Conservation (phyloP, 2,329 filamentous ascomycete species). For the Trichoderma citrinoviride region DNA sequence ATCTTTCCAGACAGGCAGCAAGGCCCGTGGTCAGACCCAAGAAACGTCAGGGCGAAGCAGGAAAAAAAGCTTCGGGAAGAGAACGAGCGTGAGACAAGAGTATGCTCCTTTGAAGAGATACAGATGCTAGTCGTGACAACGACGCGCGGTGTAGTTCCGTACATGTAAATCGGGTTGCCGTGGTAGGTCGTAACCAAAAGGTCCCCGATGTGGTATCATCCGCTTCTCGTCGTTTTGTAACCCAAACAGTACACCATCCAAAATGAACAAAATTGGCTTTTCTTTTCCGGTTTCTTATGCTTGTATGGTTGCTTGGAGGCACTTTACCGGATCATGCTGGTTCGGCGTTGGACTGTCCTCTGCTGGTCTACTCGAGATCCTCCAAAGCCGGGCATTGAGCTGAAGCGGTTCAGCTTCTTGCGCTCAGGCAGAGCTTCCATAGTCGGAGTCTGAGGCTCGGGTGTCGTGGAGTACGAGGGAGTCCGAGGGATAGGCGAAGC, state of each 20-base stretch:
- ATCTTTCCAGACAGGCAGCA: not conserved
- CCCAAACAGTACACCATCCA: constrained; percentile 29
- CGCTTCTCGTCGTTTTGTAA: constrained; percentile 23
- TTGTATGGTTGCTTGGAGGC: constrained; percentile 3
- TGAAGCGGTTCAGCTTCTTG: constrained; percentile 55
- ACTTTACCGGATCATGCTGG: constrained; percentile 40
- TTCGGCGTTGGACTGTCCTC: constrained; percentile 42
- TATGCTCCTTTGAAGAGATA: constrained; percentile 18
- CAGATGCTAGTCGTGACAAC: constrained; percentile 12
- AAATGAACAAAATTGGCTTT: constrained; percentile 4
- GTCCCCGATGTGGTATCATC: constrained; percentile 4
- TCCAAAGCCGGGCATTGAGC: constrained; percentile 55
- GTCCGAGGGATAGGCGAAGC: constrained; percentile 21
- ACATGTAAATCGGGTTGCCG: not conserved
- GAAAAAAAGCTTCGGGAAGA: not conserved
- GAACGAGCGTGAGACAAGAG: constrained; percentile 12
- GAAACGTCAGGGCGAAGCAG: not conserved
- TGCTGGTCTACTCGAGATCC: constrained; percentile 39
- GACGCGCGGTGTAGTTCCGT: not conserved
- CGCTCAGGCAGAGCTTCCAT: constrained; percentile 36
- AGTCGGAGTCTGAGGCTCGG: constrained; percentile 26
- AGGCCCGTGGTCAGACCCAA: not conserved
- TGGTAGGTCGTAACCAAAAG: constrained; percentile 22
- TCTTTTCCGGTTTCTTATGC: constrained; percentile 8
- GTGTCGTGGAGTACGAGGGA: constrained; percentile 28